phyloP scores from a whole-genome alignment of 208 protist genomes.

The Trypanosoma boissoni region DNA sequence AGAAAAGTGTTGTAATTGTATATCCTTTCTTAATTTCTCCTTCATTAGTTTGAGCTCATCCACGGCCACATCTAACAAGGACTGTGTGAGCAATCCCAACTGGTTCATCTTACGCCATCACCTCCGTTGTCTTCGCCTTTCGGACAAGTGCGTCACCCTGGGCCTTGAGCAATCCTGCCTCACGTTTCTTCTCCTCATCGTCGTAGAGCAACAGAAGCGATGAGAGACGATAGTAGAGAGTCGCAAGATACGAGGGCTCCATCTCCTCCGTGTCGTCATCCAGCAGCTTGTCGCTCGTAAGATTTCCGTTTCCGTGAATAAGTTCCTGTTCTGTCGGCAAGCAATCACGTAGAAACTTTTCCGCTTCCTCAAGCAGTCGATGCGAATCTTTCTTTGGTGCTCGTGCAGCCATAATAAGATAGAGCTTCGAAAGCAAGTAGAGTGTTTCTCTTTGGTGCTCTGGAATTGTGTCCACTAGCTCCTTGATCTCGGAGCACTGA shows the following conservation, averaged over 20 bases:
- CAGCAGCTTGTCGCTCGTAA: background rate
- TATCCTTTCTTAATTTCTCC: background rate
- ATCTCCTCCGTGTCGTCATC: constrained; percentile 27
- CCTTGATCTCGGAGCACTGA: constrained; percentile 53
- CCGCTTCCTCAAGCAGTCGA: constrained; percentile 69
- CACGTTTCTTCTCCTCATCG: constrained; percentile 53
- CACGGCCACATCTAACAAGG: no score
- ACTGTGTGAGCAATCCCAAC: no score
- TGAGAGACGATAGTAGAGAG: constrained; percentile 69
- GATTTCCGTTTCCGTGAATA: constrained; percentile 4
- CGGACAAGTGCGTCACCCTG: constrained; percentile 32
- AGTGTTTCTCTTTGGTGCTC: constrained; percentile 78
- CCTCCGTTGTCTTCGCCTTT: constrained; percentile 8
- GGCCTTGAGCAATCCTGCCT: constrained; percentile 42
- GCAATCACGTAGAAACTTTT: constrained; percentile 78
- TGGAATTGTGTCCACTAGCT: constrained; percentile 58
- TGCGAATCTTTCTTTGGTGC: constrained; percentile 59
- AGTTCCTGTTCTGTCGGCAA: constrained; percentile 36
- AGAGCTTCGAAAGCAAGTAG: constrained; percentile 63
- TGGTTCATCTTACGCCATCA: background rate
- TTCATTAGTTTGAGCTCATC: background rate
- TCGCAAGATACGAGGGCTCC: constrained; percentile 31
- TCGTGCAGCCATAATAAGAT: constrained; percentile 84
- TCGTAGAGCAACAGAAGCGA: constrained; percentile 67
- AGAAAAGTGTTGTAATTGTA: background rate